Conservation (phyloP, 306 rosid genomes). For the Oemleria cerasiformis region DNA sequence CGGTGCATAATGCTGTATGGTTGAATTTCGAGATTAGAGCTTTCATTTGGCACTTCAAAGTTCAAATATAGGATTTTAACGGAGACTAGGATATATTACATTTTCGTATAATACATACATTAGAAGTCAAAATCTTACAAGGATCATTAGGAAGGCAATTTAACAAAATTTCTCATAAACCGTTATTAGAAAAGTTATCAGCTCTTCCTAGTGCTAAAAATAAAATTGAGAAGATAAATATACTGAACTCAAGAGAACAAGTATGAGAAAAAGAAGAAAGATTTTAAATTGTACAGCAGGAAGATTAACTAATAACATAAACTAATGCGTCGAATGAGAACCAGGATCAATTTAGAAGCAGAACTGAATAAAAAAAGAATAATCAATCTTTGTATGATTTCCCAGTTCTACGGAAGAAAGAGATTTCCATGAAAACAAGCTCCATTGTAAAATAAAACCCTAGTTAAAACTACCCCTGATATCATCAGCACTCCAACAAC, state of each 20-base stretch:
- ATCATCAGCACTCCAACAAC: background rate
- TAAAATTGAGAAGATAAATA: background rate
- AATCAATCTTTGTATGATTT: background rate
- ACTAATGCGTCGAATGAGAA: background rate
- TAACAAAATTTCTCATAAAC: background rate
- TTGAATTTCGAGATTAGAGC: background rate
- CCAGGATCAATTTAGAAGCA: background rate
- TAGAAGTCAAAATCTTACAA: background rate
- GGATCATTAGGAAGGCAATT: background rate
- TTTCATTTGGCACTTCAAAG: background rate
- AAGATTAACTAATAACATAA: background rate
- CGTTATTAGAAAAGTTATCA: background rate
- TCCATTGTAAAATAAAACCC: background rate
- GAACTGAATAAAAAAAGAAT: background rate
- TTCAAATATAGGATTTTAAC: too few species aligned
- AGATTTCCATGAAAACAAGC: background rate
- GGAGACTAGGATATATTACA: too few species aligned
- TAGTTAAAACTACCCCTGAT: background rate
- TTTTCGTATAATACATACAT: background rate
- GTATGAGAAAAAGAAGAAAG: background rate
- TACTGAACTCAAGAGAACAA: background rate
- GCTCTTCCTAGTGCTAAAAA: background rate
- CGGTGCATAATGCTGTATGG: background rate
- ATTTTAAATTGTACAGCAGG: too few species aligned
- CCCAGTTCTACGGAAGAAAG: background rate